Conservation (phyloP, 2,329 filamentous ascomycete genomes). For the Sporothrix pallida region DNA sequence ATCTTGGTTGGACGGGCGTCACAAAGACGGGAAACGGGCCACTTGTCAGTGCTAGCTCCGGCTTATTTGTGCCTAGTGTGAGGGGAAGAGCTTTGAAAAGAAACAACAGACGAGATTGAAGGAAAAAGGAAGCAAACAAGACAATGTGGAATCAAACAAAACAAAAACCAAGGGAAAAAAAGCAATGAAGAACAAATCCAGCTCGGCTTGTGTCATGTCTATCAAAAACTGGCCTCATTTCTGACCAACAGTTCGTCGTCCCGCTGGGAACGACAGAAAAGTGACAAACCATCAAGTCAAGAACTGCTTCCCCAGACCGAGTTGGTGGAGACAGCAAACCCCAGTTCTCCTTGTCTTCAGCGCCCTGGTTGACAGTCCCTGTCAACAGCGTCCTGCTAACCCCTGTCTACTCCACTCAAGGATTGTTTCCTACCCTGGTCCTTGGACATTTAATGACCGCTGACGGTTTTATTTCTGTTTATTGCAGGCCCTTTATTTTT, state of each 20-base stretch:
- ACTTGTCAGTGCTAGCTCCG: conserved; percentile 6
- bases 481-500: background rate
- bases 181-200: background rate
- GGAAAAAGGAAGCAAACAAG: background rate
- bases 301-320: conserved; percentile 20
- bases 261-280: background rate
- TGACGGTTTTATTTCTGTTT: background rate
- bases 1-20: background rate
- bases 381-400: background rate
- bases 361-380: background rate
- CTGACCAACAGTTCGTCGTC: background rate
- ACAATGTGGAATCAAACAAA: background rate
- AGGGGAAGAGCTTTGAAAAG: background rate
- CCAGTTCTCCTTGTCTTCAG: background rate
- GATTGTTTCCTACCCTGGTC: conserved; percentile 12
- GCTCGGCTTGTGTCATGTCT: background rate
- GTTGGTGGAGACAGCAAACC: conserved; percentile 12
- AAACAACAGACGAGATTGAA: background rate
- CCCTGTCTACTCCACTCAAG: conserved; percentile 11
- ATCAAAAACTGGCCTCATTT: background rate
- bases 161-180: background rate
- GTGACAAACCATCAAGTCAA: background rate
- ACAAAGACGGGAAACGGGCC: background rate
- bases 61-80: background rate
- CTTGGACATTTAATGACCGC: background rate